Conservation (phyloP, 2,329 filamentous ascomycete species). For the Fusarium anguioides region DNA sequence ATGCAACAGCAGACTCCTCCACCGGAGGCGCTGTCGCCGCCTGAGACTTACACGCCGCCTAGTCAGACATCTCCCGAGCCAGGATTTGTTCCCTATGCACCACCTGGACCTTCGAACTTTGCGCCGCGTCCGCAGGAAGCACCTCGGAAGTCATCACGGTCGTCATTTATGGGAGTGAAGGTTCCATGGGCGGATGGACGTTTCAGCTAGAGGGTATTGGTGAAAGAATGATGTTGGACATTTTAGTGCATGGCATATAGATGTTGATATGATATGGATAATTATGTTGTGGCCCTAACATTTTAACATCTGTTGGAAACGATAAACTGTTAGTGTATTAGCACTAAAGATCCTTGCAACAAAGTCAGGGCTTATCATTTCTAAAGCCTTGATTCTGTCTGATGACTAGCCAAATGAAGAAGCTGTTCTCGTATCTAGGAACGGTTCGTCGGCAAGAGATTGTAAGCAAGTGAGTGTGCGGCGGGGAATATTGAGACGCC, state of each 20-base stretch:
- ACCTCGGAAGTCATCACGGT: constrained; percentile 3
- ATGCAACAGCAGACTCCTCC: background rate
- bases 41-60: background rate
- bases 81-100: constrained; percentile 1
- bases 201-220: background rate
- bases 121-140: background rate
- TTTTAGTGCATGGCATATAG: background rate
- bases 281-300: background rate
- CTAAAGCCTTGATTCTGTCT: background rate
- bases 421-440: fast-evolving
- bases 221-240: background rate
- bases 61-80: background rate
- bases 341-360: too few relatives aligned
- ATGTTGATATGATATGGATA: too few relatives aligned
- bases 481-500: too few relatives aligned
- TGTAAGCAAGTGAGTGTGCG: too few relatives aligned
- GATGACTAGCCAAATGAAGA: background rate
- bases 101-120: background rate
- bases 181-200: constrained; percentile 22
- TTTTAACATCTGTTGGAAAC: fast-evolving
- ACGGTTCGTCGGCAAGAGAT: background rate
- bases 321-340: fast-evolving
- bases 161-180: constrained; percentile 33
- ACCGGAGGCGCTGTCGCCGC: background rate
- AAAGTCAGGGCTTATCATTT: fast-evolving